Percentiles rank a stretch among this genome's conserved stretches.
Conservation (phyloP, 805 yeast species). For the Candida ascalaphidarum region DNA sequence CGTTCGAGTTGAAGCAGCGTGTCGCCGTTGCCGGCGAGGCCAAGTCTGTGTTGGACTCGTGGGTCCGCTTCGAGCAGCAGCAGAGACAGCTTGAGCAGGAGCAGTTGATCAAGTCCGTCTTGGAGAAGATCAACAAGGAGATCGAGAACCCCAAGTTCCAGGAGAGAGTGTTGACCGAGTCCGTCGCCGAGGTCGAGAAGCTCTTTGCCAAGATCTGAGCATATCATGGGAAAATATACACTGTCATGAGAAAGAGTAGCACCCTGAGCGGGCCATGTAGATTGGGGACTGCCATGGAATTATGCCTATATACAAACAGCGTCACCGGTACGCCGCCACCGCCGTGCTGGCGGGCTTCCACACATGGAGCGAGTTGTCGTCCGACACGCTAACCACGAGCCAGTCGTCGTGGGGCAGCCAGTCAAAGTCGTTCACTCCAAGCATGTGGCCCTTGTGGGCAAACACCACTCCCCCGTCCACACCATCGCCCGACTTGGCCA, state of each 20-base stretch:
- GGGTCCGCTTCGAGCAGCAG: constrained; percentile 97
- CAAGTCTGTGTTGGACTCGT: constrained; percentile 90
- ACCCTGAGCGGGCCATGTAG: no score
- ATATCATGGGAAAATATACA: no score
- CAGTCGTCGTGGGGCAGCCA: constrained; percentile 74
- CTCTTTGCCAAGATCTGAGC: constrained; percentile 47
- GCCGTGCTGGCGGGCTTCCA: constrained; percentile 55
- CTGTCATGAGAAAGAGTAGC: no score
- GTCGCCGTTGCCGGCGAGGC: constrained; percentile 86
- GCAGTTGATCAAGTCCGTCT: constrained; percentile 80
- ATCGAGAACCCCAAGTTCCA: constrained; percentile 85
- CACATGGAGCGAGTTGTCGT: constrained; percentile 80
- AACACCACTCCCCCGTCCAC: constrained; percentile 36
- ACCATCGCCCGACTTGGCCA: constrained; percentile 15
- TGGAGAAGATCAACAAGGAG: constrained; percentile 82
- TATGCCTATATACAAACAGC: no score
- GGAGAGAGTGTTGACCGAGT: constrained; percentile 82
- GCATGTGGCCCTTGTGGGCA: constrained; percentile 78
- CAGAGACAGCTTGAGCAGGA: constrained; percentile 94
- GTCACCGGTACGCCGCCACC: no score
- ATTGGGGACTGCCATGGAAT: no score
- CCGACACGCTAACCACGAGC: constrained; percentile 69
- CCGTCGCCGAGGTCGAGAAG: constrained; percentile 87
- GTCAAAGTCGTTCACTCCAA: constrained; percentile 75
- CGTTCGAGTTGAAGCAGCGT: constrained; percentile 87